A percentile compares a stretch with the other conserved stretches of the same genome.
These are phyloP conservation scores for Mercurialis annua DNA, from an alignment of 345 rosid genomes.

Conservation along the genomic window DNA sequence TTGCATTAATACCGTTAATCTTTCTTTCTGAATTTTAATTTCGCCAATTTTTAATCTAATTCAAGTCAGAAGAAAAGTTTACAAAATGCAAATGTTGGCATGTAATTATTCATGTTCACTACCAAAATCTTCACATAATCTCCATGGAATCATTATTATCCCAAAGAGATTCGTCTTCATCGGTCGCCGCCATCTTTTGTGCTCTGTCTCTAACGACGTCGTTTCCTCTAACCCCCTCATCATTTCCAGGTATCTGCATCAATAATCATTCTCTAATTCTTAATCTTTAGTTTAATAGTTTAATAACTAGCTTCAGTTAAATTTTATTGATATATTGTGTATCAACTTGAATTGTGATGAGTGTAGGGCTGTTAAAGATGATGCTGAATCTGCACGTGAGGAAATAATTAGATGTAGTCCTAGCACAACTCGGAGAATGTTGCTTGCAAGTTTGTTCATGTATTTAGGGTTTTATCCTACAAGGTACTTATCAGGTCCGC, in stretches of 20 bases:
- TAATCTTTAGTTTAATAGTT: neutral
- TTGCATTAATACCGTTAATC: neutral
- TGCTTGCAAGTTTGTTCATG: conserved; percentile 58
- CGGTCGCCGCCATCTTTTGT: conserved; percentile 40
- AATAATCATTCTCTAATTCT: neutral
- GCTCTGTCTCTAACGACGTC: conserved; percentile 14
- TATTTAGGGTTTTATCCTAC: conserved; percentile 59
- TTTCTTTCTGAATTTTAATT: neutral
- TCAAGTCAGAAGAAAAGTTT: too few species aligned
- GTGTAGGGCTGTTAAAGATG: conserved; percentile 37
- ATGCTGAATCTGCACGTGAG: conserved; percentile 35
- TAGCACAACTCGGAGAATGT: conserved; percentile 44
- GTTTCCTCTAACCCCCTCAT: conserved; percentile 16
- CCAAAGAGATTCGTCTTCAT: conserved; percentile 22
- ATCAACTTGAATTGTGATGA: conserved; percentile 1
- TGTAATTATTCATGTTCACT: conserved; percentile 26
- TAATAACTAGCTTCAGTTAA: too few species aligned
- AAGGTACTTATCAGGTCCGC: conserved; percentile 97
- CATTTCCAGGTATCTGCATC: conserved; percentile 21
- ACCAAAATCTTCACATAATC: conserved; percentile 12
- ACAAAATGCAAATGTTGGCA: conserved; percentile 24
- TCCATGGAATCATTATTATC: conserved; percentile 12
- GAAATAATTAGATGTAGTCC: conserved; percentile 33
- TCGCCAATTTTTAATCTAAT: neutral
- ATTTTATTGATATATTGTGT: neutral